A percentile compares a stretch with the other conserved stretches of the same genome.
Conservation (phyloP, 169 alveolate species). For the Perkinsus marinus region DNA sequence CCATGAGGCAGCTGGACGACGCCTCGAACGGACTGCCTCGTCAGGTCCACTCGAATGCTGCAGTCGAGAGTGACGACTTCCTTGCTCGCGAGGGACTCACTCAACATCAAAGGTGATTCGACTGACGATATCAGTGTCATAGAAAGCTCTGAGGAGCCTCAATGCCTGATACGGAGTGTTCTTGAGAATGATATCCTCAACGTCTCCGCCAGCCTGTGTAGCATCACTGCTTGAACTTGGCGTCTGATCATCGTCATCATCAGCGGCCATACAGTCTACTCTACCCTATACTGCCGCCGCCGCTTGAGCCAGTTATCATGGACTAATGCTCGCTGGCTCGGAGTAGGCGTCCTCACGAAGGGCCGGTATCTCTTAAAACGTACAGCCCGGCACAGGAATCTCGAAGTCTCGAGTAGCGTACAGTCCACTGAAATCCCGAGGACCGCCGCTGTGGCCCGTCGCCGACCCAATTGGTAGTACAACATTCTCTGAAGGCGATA, state of each 20-base stretch:
- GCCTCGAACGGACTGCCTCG: conserved; percentile 24
- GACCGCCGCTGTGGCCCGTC: not conserved
- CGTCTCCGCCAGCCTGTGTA: not conserved
- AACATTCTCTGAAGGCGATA: not conserved
- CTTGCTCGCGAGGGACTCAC: not conserved
- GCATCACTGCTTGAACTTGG: not conserved
- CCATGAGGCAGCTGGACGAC: conserved; percentile 15
- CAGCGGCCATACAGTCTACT: not conserved
- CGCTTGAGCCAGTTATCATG: not conserved
- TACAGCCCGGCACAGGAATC: not conserved
- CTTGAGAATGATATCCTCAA: not conserved
- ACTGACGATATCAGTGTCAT: not conserved
- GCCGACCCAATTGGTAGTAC: not conserved
- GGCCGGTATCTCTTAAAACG: not conserved
- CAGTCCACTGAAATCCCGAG: not conserved
- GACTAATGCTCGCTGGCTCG: not conserved
- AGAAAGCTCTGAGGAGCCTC: conserved; percentile 6
- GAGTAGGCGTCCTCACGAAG: not conserved
- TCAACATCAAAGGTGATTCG: not conserved
- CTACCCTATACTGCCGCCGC: not conserved
- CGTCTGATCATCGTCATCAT: not conserved
- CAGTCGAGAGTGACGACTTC: not conserved
- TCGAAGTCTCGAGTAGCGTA: not conserved
- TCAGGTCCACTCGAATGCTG: conserved; percentile 12
- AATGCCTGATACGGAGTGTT: conserved; percentile 9